Evolutionary conservation across 1,284 basidiomycete genomes (phyloP).

Genomic region (Clitocybe nebularis): DNA sequence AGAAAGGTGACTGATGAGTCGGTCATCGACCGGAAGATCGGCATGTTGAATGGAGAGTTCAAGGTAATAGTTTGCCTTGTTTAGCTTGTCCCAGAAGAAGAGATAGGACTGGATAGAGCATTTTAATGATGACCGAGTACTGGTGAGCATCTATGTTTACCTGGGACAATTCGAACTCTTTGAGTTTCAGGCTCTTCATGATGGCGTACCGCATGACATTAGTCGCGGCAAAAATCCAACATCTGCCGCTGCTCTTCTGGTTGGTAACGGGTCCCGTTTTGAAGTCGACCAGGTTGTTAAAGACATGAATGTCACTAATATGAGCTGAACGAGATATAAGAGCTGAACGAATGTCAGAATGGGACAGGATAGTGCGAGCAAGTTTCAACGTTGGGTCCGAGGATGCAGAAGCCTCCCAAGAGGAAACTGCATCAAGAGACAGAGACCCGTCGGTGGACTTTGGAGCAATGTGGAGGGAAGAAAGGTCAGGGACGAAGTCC

Average conservation of each 20-base stretch:
- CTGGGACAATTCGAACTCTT: conserved; percentile 89
- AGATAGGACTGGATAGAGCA: conserved; percentile 63
- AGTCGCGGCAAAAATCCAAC: conserved; percentile 92
- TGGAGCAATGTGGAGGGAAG: conserved; percentile 24
- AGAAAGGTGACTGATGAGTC: conserved; percentile 77
- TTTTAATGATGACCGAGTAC: conserved; percentile 17
- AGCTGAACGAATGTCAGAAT: conserved; percentile 65
- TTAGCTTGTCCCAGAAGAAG: conserved; percentile 94
- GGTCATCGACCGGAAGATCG: conserved; percentile 78
- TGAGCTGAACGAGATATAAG: conserved; percentile 63
- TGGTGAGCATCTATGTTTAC: conserved; percentile 24
- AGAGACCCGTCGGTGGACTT: conserved; percentile 57
- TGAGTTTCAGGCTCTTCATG: conserved; percentile 82
- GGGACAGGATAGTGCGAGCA: conserved; percentile 77
- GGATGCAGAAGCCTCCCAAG: conserved; percentile 62
- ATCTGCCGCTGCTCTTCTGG: conserved; percentile 84
- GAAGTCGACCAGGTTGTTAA: conserved; percentile 79
- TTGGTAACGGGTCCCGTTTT: conserved; percentile 82
- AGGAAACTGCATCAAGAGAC: conserved; percentile 49
- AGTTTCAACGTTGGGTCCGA: conserved; percentile 67
- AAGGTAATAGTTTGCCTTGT: conserved; percentile 94
- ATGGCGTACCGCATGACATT: conserved; percentile 84
- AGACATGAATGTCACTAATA: conserved; percentile 75
- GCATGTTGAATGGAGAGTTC: conserved; percentile 84
- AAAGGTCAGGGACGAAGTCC: conserved; percentile 23